phyloP scores from a whole-genome alignment of 2,329 filamentous ascomycete species.

The Emericellopsis cladophorae region DNA sequence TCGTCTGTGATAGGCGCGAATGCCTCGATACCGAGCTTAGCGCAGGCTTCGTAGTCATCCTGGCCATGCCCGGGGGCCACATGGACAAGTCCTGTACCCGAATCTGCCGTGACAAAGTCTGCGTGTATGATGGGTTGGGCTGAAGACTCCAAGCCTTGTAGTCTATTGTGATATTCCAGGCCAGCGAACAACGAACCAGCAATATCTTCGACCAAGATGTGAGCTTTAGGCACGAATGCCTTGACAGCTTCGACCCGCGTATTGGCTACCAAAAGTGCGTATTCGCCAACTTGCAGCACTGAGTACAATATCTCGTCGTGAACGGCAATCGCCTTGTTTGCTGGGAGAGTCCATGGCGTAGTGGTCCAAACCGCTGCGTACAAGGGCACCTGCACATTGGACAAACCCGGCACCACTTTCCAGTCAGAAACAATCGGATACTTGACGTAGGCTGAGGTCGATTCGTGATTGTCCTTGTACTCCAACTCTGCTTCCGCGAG shows the following conservation, averaged over 20 bases:
- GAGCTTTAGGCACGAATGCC: slow-evolving; percentile 35
- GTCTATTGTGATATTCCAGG: slow-evolving; percentile 56
- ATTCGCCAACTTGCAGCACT: slow-evolving; percentile 42
- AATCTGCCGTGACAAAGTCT: slow-evolving; percentile 77
- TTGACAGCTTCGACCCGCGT: slow-evolving; percentile 51
- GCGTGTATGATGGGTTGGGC: slow-evolving; percentile 66
- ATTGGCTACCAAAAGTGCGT: slow-evolving; percentile 59
- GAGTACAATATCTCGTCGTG: slow-evolving; percentile 63
- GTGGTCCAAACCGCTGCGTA: slow-evolving; percentile 96
- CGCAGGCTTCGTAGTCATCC: slow-evolving; percentile 85
- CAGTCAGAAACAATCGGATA: slow-evolving; percentile 50
- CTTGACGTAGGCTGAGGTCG: slow-evolving; percentile 63
- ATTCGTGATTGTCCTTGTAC: slow-evolving; percentile 64
- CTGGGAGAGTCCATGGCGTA: slow-evolving; percentile 92
- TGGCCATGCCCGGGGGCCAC: slow-evolving; percentile 90
- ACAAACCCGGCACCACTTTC: slow-evolving; percentile 18
- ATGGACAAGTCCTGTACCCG: slow-evolving; percentile 93
- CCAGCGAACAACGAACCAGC: slow-evolving; percentile 52
- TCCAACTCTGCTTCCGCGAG: slow-evolving; percentile 77
- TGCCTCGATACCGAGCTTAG: slow-evolving; percentile 54
- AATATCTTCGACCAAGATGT: slow-evolving; percentile 42
- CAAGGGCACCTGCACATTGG: slow-evolving; percentile 33
- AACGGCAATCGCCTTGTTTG: slow-evolving; percentile 81
- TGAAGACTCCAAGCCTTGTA: slow-evolving; percentile 45
- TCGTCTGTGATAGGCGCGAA: slow-evolving; percentile 75